These are phyloP conservation scores for Microdochium trichocladiopsis DNA, from an alignment of 2,329 filamentous ascomycete species.

Conservation along the genomic window DNA sequence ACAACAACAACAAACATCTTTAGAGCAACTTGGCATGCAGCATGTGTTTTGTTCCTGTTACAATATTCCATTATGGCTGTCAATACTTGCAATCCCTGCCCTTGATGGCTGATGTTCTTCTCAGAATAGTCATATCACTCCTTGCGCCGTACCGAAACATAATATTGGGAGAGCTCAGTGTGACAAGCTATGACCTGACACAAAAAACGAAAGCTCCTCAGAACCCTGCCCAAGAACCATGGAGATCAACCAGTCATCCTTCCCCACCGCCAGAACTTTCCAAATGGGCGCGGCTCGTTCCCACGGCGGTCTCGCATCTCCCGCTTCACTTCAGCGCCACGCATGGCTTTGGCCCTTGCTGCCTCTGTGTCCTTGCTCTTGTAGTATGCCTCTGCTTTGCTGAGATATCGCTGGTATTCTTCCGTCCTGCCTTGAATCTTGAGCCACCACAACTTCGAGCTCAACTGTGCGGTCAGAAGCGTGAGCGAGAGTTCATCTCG, in stretches of 20 bases:
- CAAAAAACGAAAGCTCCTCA: neutral
- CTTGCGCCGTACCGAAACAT: no score
- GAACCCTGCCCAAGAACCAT: no score
- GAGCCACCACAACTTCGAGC: conserved; percentile 51
- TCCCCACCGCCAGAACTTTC: neutral
- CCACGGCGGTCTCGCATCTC: neutral
- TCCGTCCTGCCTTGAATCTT: conserved; percentile 40
- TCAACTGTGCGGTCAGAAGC: conserved; percentile 46
- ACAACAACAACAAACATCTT: no score
- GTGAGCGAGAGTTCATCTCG: conserved; percentile 33
- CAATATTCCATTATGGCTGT: no score
- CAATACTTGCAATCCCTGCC: no score
- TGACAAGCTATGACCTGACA: no score
- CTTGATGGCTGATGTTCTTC: no score
- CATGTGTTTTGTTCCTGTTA: no score
- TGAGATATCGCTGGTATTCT: conserved; percentile 37
- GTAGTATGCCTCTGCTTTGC: conserved; percentile 34
- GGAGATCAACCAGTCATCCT: neutral
- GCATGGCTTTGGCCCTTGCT: neutral
- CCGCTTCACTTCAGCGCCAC: neutral
- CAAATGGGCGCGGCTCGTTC: neutral
- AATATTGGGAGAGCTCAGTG: no score
- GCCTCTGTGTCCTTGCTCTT: conserved; percentile 22
- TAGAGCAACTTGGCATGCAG: no score
- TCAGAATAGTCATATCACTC: no score